These are phyloP conservation scores for Candida boidinii DNA, from an alignment of 805 yeast species.

Conservation along the genomic window DNA sequence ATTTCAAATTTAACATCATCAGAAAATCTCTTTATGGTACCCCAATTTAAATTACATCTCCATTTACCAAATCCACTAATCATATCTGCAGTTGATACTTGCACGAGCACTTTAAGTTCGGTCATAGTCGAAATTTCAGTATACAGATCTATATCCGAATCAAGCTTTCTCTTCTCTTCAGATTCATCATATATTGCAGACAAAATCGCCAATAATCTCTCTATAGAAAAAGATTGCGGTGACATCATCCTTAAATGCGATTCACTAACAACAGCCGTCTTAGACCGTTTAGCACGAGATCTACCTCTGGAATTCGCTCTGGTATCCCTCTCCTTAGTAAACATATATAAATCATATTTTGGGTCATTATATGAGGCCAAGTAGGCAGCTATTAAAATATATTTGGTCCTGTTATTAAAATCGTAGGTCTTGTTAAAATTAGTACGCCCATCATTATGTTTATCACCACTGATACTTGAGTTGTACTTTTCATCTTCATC, in stretches of 20 bases:
- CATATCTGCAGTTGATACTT: slow-evolving; percentile 24
- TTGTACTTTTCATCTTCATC: slow-evolving; percentile 3
- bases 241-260: slow-evolving; percentile 55
- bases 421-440: slow-evolving; percentile 10
- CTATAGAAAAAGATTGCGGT: slow-evolving; percentile 71
- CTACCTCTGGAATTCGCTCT: slow-evolving; percentile 30
- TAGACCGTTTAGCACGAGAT: slow-evolving; percentile 10
- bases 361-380: slow-evolving; percentile 73
- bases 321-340: slow-evolving; percentile 52
- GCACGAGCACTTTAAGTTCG: slow-evolving; percentile 21
- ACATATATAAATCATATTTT: slow-evolving; percentile 57
- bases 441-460: too few species aligned
- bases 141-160: slow-evolving; percentile 26
- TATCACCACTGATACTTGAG: neutral
- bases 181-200: slow-evolving; percentile 52
- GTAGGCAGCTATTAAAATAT: slow-evolving; percentile 71
- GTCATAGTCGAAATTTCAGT: slow-evolving; percentile 29
- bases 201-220: slow-evolving; percentile 71
- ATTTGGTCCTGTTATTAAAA: slow-evolving; percentile 50
- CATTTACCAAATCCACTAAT: slow-evolving; percentile 67
- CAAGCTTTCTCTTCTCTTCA: slow-evolving; percentile 21
- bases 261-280: slow-evolving; percentile 31
- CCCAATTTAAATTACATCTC: slow-evolving; percentile 72
- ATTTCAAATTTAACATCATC: slow-evolving; percentile 59
- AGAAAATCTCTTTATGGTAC: slow-evolving; percentile 50